Percentiles rank a stretch among this genome's conserved stretches.
Evolutionary conservation across 106 monocot genomes (phyloP).

Genomic region (Dendrobium officinale): DNA sequence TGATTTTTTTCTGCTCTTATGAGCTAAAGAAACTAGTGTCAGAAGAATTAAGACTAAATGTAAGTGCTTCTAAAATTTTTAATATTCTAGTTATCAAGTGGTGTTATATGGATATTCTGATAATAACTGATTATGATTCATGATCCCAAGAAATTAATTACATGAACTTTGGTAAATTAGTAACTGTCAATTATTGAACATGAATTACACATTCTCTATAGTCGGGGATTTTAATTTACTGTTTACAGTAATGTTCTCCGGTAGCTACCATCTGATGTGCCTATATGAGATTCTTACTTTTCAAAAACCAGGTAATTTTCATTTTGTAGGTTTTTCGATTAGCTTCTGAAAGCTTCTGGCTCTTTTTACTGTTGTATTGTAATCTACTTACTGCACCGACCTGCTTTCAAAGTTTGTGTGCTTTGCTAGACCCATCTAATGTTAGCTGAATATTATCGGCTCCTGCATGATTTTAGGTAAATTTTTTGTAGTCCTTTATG

Average conservation of each 20-base stretch:
- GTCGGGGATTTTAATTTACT: neutral
- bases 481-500: neutral
- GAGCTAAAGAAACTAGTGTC: neutral
- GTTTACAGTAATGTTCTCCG: neutral
- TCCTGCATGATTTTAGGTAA: neutral
- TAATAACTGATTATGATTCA: neutral
- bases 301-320: neutral
- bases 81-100: neutral
- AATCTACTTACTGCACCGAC: neutral
- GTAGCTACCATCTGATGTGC: neutral
- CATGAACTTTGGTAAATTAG: neutral
- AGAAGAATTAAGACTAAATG: neutral
- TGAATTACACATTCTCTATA: neutral
- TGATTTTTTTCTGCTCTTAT: neutral
- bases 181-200: neutral
- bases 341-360: neutral
- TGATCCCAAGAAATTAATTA: slow-evolving; percentile 1
- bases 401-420: neutral
- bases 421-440: no score
- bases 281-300: neutral
- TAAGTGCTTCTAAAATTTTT: neutral
- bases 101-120: neutral
- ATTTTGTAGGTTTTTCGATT: neutral
- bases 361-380: neutral
- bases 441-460: no score